Conservation (phyloP, 2,329 filamentous ascomycete genomes). For the Parafenestella ontariensis region DNA sequence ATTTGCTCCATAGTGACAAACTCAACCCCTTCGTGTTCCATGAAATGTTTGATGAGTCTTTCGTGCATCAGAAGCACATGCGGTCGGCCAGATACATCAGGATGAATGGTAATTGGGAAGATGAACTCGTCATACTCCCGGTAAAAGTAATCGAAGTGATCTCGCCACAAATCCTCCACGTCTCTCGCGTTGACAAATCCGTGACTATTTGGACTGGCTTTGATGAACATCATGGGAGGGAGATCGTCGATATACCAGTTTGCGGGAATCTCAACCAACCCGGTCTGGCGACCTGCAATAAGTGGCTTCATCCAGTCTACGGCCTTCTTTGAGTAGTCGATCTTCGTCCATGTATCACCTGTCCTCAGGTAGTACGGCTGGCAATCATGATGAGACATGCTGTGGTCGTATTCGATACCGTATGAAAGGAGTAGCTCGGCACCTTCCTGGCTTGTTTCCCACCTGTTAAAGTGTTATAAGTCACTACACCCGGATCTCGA, state of each 20-base stretch:
- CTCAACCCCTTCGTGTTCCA: slow-evolving; percentile 66
- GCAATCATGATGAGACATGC: slow-evolving; percentile 70
- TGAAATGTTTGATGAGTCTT: slow-evolving; percentile 72
- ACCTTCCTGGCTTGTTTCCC: slow-evolving; percentile 74
- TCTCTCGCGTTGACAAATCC: slow-evolving; percentile 64
- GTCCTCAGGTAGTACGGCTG: slow-evolving; percentile 69
- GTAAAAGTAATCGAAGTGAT: slow-evolving; percentile 77
- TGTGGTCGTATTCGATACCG: slow-evolving; percentile 73
- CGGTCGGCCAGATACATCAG: slow-evolving; percentile 69
- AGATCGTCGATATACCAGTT: slow-evolving; percentile 67
- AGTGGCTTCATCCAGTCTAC: slow-evolving; percentile 72
- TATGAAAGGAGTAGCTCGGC: slow-evolving; percentile 69
- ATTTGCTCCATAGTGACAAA: slow-evolving; percentile 76
- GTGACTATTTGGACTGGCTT: slow-evolving; percentile 67
- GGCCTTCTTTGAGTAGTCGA: slow-evolving; percentile 68
- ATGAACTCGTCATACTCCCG: slow-evolving; percentile 78
- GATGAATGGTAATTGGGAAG: slow-evolving; percentile 79
- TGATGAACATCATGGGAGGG: slow-evolving; percentile 76
- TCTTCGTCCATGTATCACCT: slow-evolving; percentile 71
- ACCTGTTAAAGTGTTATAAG: slow-evolving; percentile 54
- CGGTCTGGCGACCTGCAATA: slow-evolving; percentile 64
- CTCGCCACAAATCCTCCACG: slow-evolving; percentile 69
- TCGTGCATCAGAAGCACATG: slow-evolving; percentile 78
- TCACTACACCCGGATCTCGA: neutral
- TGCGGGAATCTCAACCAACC: slow-evolving; percentile 70